Percentiles rank a stretch among this genome's conserved stretches.
Conservation (phyloP, 306 rosid genomes). For the Prosopis cineraria region DNA sequence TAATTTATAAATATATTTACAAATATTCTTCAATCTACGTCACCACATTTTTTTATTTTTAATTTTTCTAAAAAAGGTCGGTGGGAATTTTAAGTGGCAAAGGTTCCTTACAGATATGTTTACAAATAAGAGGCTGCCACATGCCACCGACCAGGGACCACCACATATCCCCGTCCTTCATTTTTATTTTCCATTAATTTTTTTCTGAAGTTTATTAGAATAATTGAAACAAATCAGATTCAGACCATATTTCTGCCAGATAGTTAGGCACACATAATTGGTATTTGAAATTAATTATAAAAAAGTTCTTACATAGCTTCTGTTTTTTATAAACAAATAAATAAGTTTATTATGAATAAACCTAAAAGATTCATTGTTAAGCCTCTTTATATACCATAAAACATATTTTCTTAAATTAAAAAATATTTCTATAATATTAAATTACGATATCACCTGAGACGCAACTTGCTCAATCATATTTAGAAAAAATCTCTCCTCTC, state of each 20-base stretch:
- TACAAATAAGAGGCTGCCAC: constrained; percentile 39
- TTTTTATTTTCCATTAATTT: not conserved
- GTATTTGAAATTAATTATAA: not conserved
- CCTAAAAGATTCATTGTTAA: not conserved
- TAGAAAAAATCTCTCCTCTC: not conserved
- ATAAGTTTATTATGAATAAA: not conserved
- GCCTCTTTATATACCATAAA: not conserved
- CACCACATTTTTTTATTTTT: no score
- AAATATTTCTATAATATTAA: no score
- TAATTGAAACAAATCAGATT: constrained; percentile 27
- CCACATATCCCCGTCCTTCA: not conserved
- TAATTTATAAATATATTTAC: not conserved
- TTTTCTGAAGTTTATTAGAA: not conserved
- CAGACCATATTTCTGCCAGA: not conserved
- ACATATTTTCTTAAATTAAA: no score
- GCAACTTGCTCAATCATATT: not conserved
- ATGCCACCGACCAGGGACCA: constrained; percentile 54
- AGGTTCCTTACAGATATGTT: constrained; percentile 18
- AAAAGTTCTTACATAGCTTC: not conserved
- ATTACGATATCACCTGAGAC: no score
- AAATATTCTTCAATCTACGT: no score
- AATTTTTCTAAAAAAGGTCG: no score
- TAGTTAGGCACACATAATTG: not conserved
- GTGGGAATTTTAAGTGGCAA: constrained; percentile 31
- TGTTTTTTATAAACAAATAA: not conserved